Conservation (phyloP, 352 stramenopile species). For the Stephanocyclus meneghinianus region DNA sequence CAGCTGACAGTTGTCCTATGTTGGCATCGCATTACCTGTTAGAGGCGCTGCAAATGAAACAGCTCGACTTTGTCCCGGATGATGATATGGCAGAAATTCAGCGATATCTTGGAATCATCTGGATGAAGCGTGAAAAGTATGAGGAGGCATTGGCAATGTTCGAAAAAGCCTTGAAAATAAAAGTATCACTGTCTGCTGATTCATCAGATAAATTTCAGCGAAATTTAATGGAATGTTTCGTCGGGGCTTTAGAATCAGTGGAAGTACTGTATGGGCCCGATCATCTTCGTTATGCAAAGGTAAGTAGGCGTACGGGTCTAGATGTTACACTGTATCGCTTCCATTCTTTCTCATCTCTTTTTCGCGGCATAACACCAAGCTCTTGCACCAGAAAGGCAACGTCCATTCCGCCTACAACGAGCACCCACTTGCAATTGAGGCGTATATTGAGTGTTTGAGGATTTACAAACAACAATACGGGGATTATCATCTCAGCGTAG, state of each 20-base stretch:
- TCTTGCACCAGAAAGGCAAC: conserved; percentile 62
- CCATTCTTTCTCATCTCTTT: background rate
- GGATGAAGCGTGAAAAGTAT: conserved; percentile 58
- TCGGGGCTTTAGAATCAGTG: conserved; percentile 54
- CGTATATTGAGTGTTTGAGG: conserved; percentile 58
- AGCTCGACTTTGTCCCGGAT: conserved; percentile 48
- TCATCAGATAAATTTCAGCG: conserved; percentile 49
- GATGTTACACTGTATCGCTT: background rate
- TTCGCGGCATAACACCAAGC: background rate
- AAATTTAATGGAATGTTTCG: conserved; percentile 60
- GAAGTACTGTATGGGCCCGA: conserved; percentile 45
- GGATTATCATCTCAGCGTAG: conserved; percentile 61
- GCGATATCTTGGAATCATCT: conserved; percentile 59
- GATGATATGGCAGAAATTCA: conserved; percentile 69
- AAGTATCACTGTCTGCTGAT: conserved; percentile 34
- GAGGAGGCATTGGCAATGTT: conserved; percentile 60
- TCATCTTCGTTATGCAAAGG: conserved; percentile 59
- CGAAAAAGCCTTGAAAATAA: conserved; percentile 62
- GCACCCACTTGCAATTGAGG: conserved; percentile 60
- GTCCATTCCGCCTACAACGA: conserved; percentile 51
- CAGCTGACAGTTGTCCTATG: background rate
- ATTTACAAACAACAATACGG: conserved; percentile 66
- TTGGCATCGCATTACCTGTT: conserved; percentile 18
- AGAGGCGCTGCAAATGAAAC: conserved; percentile 66
- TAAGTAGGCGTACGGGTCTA: background rate